Evolutionary conservation across 768 basidiomycete genomes (phyloP), one percentile per base, ranked within the genome.

Genomic region (Boletellus sp.): DNA sequence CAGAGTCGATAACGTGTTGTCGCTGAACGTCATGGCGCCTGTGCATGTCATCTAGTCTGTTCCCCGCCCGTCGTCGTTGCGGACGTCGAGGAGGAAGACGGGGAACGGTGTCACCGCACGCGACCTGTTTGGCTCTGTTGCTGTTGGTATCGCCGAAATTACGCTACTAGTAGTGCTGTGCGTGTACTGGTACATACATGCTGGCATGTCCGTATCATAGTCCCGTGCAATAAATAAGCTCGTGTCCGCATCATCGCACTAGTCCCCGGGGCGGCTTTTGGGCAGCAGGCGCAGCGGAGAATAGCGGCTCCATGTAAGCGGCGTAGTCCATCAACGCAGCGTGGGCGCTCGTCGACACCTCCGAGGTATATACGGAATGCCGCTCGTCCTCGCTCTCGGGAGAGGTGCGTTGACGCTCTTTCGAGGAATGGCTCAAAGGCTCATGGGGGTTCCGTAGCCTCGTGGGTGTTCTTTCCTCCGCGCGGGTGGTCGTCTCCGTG

Each of bases 1-100:
- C 85, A 32, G 85, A 82, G 61, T 78, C 72, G 59, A 87, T 76
- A 65, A 87, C 75, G 68, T 87, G 85, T 68, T 81, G 79, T 59
- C 85, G 76, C 68, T 85, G 84, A 52, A 75, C 80, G 79, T 84
- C 71, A 67, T 78, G 73, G 57, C 75, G 81, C 68, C 71, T 78
- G 69, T 73, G 75, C 83, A 84, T 84, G 74, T 70, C 70, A 68
- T 70, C 57, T 61, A 68, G 67, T 57, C 55, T 45, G 44, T 51
- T 50, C 52, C 19, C 38, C 43, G 49, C 46, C 43, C 52, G 50
- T 50, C 50, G 60, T 48, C 57, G 61, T 42, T 41, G 44, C 36
- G 55, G 40, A 50, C 45, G 32, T 57, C 39, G 45, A 43, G 31
- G 42, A 32, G 42, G 20, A 42, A 42, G 31, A 15, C n/a, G 15